Conservation (phyloP, 148 eudicot species). For the Fagopyrum tataricum region DNA sequence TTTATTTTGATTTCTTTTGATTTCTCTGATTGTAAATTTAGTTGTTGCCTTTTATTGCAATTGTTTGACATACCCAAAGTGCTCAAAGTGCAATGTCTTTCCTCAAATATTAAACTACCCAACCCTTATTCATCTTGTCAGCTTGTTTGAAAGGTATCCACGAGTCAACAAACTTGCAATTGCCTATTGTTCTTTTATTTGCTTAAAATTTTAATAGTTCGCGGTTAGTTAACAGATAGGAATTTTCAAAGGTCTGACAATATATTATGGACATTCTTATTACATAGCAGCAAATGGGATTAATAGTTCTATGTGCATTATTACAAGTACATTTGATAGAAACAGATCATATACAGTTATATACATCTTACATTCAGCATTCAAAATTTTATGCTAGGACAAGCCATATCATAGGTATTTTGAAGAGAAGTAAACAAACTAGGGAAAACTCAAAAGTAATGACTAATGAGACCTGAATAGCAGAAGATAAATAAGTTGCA, state of each 20-base stretch:
- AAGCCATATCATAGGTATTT: no score
- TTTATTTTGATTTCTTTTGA: no score
- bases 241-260: not conserved
- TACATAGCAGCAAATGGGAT: not conserved
- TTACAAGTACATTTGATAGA: no score
- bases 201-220: not conserved
- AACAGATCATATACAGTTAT: no score
- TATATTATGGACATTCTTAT: not conserved
- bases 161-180: not conserved
- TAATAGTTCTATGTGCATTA: not conserved
- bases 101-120: not conserved
- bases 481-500: no score
- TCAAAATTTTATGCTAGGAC: no score
- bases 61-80: no score
- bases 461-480: no score
- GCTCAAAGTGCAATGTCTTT: no score
- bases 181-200: not conserved
- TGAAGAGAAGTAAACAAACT: not conserved
- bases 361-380: no score
- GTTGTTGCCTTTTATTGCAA: no score
- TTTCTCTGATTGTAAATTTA: no score
- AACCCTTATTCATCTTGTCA: not conserved
- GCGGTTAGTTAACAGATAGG: not conserved
- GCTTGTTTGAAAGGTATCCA: not conserved
- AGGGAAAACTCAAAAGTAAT: not conserved